These are phyloP conservation scores for Liquidambar formosana DNA, from an alignment of 164 flowering plant genomes.

Conservation along the genomic window DNA sequence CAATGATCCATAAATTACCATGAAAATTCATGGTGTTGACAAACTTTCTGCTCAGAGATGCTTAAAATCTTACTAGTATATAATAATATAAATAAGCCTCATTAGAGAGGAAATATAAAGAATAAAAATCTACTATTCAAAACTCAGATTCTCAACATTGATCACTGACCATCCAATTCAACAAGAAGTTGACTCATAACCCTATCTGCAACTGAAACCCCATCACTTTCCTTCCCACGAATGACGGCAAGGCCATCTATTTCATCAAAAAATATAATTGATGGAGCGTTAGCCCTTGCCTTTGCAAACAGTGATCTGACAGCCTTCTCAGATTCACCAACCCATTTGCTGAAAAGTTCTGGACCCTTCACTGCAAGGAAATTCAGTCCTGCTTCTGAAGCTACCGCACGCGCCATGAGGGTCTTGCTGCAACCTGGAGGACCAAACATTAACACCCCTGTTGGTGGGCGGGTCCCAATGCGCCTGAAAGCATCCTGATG, in stretches of 20 bases:
- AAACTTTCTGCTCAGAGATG: neutral
- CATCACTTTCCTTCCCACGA: conserved; percentile 91
- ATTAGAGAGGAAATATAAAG: neutral
- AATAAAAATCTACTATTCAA: neutral
- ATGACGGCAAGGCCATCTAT: conserved; percentile 85
- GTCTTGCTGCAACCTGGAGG: conserved; percentile 99
- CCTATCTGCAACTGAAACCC: conserved; percentile 87
- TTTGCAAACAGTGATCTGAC: conserved; percentile 86
- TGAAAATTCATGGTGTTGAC: neutral
- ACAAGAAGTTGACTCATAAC: conserved; percentile 95
- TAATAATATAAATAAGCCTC: neutral
- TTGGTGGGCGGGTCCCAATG: conserved; percentile 85
- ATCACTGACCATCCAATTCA: conserved; percentile 86
- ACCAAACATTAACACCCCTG: conserved; percentile 86
- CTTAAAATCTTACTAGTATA: neutral
- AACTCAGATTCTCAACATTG: neutral
- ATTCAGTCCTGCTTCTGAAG: conserved; percentile 89
- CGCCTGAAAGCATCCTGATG: conserved; percentile 79
- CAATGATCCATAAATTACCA: neutral
- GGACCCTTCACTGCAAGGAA: conserved; percentile 98
- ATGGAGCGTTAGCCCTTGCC: conserved; percentile 94
- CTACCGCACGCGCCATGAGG: conserved; percentile 95
- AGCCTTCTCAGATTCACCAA: conserved; percentile 99
- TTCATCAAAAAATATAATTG: conserved; percentile 96
- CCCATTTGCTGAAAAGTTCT: conserved; percentile 97